phyloP scores from a whole-genome alignment of 2,329 filamentous ascomycete species.

The Tolypocladium endophyticum region DNA sequence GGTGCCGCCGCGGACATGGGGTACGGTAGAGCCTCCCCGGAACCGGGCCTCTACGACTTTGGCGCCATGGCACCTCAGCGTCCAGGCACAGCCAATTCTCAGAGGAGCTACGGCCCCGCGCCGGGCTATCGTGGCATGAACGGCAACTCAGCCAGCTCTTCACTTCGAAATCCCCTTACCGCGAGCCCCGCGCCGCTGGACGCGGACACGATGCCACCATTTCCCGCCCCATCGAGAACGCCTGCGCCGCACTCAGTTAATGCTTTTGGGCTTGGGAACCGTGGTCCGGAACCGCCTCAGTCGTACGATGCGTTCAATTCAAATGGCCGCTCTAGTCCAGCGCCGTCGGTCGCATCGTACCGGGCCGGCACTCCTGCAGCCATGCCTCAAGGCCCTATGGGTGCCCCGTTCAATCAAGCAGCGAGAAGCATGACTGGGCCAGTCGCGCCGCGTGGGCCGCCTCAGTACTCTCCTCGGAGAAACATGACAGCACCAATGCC shows the following conservation, averaged over 20 bases:
- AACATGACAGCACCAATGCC: conserved; percentile 34
- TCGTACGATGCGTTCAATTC: conserved; percentile 20
- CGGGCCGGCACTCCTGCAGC: conserved; percentile 10
- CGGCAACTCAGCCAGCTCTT: conserved; percentile 6
- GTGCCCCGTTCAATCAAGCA: conserved; percentile 13
- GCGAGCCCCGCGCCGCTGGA: conserved; percentile 19
- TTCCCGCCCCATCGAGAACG: conserved; percentile 21
- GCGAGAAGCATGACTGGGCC: conserved; percentile 30
- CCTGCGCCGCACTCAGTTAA: conserved; percentile 9
- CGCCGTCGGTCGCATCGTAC: conserved; percentile 17
- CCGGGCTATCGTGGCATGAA: conserved; percentile 7
- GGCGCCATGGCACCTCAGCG: conserved; percentile 17
- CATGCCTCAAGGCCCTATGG: conserved; percentile 10
- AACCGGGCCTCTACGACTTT: conserved; percentile 20
- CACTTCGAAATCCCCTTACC: conserved; percentile 11
- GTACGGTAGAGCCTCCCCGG: conserved; percentile 28
- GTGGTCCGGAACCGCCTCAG: conserved; percentile 11
- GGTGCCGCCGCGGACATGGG: conserved; percentile 52
- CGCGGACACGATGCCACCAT: conserved; percentile 15
- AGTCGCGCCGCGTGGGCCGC: conserved; percentile 20
- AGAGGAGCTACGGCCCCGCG: conserved; percentile 17
- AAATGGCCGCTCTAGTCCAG: conserved; percentile 21
- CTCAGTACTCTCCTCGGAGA: conserved; percentile 27
- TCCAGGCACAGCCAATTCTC: conserved; percentile 24
- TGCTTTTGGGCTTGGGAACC: conserved; percentile 16